Percentiles rank a stretch among this genome's conserved stretches.
These are phyloP conservation scores for Hypoxylon sp. DNA, from an alignment of 2,329 filamentous ascomycete species.

Conservation along the genomic window DNA sequence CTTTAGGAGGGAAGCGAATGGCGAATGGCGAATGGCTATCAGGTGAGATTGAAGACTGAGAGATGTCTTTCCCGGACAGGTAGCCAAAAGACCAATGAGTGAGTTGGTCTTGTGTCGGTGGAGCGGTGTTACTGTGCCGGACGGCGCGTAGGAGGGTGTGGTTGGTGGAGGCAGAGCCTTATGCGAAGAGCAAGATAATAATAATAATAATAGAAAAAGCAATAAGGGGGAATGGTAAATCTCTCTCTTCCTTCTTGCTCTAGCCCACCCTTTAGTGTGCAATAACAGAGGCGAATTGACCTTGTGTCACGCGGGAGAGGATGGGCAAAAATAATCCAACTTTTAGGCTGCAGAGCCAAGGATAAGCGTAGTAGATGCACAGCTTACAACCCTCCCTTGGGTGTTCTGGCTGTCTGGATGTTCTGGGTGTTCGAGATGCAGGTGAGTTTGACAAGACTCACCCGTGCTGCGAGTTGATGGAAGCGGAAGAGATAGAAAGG, in stretches of 20 bases:
- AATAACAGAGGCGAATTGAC: no score
- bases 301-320: no score
- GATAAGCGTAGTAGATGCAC: conserved; percentile 12
- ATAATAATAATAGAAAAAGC: conserved; percentile 17
- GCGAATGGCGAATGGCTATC: conserved; percentile 30
- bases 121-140: conserved; percentile 45
- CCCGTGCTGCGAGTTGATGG: conserved; percentile 32
- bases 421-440: conserved; percentile 33
- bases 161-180: conserved; percentile 39
- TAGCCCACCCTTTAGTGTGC: no score
- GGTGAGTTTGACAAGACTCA: conserved; percentile 32
- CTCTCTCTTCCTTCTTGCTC: no score
- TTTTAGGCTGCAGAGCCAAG: conserved; percentile 10
- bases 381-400: conserved; percentile 24
- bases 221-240: no score
- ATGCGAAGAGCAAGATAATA: conserved; percentile 35
- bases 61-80: conserved; percentile 31
- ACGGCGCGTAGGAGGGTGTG: conserved; percentile 44
- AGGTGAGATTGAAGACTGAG: conserved; percentile 36
- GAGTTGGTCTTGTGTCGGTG: conserved; percentile 36
- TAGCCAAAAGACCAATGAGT: conserved; percentile 42
- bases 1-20: conserved; percentile 17
- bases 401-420: no score
- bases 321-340: no score
- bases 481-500: conserved; percentile 34